Evolutionary conservation across 2,329 filamentous ascomycete genomes (phyloP).

Genomic region (Epicoccum nigrum): DNA sequence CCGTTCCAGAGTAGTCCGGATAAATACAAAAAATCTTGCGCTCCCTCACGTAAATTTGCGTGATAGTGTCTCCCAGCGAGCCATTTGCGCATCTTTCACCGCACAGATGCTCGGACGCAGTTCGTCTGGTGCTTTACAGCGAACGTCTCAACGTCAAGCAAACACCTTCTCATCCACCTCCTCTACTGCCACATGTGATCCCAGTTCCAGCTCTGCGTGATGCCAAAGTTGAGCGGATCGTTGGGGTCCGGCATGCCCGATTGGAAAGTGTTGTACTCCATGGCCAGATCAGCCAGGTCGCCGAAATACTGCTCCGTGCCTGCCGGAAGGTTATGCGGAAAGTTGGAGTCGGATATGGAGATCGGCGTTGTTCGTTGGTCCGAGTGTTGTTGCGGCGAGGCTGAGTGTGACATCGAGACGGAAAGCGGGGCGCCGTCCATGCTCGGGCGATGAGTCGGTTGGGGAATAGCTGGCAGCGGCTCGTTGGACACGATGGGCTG

Average conservation of each 20-base stretch:
- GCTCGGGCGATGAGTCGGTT: constrained; percentile 6
- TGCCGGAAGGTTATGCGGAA: constrained; percentile 6
- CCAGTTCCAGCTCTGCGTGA: constrained; percentile 24
- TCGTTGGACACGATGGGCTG: constrained; percentile 12
- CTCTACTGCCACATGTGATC: constrained; percentile 30
- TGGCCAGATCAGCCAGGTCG: constrained; percentile 20
- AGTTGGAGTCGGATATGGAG: background rate
- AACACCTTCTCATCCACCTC: no score
- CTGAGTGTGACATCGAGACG: background rate
- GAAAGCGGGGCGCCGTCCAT: background rate
- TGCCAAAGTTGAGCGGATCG: constrained; percentile 17
- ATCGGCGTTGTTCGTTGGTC: constrained; percentile 3
- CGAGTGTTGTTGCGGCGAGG: constrained; percentile 10
- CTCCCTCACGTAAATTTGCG: no score
- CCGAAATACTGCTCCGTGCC: constrained; percentile 20
- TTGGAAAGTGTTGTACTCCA: constrained; percentile 14
- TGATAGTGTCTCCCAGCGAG: no score
- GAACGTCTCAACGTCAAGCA: no score
- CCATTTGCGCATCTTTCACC: no score
- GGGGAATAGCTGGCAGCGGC: background rate
- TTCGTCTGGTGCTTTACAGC: no score
- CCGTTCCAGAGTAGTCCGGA: no score
- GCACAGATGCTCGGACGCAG: no score
- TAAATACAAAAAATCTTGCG: no score
- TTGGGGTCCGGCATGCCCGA: constrained; percentile 11